Evolutionary conservation across 2,329 filamentous ascomycete genomes (phyloP), one percentile per base, ranked within the genome.

Genomic region (Penicillium sp.): DNA sequence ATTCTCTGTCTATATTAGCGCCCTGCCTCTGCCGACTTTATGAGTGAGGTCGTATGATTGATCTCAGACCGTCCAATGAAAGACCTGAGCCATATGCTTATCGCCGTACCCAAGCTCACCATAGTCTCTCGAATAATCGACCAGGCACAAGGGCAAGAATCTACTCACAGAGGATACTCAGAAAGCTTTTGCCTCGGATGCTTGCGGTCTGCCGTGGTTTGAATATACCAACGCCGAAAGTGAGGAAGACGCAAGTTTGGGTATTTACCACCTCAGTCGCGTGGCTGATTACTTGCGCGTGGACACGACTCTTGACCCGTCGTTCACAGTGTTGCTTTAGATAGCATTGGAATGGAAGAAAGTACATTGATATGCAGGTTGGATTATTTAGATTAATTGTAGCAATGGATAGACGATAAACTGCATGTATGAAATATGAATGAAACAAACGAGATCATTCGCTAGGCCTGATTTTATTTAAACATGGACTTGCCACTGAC

Each of bases 191-290:
- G 66, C 70, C 28, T 73, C 78, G 18, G 83, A 81, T 1, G 80
- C 80, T 1, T 86, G 85, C 72, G 83, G 83, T 1, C 60, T 85
- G 51, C 83, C 83, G 4, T 85, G 80, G 78, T 82, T 83, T 62
- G 69, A 73, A 67, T 82, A 80, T 51, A 81, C 76, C 49, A 81
- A 84, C 64, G 47, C 66, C 4, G 69, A 79, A 45, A 82, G 82
- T 0, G 68, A 79, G 61, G 81, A 67, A 38, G 80, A 85, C 57
- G 68, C 68, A 0, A 84, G 81, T 59, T 85, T 81, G 79, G 83
- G 83, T 0, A 77, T 85, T n/a, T 82, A 85, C 69, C 81, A 84
- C 66, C 57, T 85, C 39, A 82, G 79, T 1, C 76, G 80, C 60
- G 68, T 85, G 3, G 71, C 74, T 29, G 75, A 80, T 49, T 78